phyloP scores from a whole-genome alignment of 306 rosid species.

The Styphnolobium japonicum region DNA sequence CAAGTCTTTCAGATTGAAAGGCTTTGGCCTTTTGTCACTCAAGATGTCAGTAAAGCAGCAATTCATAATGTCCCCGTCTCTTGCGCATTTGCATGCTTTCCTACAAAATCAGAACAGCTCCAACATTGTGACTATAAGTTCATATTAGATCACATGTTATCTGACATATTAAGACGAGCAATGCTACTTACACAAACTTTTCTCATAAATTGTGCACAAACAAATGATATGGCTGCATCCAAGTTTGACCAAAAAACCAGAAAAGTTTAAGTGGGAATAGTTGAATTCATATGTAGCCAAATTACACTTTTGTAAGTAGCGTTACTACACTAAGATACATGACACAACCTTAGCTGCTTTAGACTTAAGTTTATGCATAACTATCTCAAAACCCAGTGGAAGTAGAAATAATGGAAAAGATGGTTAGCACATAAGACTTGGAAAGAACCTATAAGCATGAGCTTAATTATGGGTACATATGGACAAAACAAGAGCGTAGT shows the following conservation, averaged over 20 bases:
- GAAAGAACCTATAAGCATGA: background rate
- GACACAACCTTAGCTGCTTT: background rate
- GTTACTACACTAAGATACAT: background rate
- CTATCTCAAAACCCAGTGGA: background rate
- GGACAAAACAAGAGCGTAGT: background rate
- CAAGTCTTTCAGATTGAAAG: slow-evolving; percentile 56
- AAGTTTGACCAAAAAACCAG: background rate
- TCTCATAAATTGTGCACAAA: background rate
- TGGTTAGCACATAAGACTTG: background rate
- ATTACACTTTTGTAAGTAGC: background rate
- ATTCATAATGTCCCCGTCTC: slow-evolving; percentile 59
- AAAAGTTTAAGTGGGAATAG: background rate
- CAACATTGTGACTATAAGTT: slow-evolving; percentile 3
- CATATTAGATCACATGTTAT: background rate
- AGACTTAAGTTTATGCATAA: background rate
- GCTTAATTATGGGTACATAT: background rate
- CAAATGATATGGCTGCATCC: slow-evolving; percentile 3
- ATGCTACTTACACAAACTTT: background rate
- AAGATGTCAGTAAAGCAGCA: slow-evolving; percentile 62
- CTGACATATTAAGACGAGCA: background rate
- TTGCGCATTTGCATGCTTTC: slow-evolving; percentile 71
- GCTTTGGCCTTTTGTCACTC: slow-evolving; percentile 64
- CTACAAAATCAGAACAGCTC: slow-evolving; percentile 37
- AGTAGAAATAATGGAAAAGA: background rate
- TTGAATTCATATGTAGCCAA: background rate